phyloP scores from a whole-genome alignment of 2,329 filamentous ascomycete genomes.

The Stemphylium lycopersici region DNA sequence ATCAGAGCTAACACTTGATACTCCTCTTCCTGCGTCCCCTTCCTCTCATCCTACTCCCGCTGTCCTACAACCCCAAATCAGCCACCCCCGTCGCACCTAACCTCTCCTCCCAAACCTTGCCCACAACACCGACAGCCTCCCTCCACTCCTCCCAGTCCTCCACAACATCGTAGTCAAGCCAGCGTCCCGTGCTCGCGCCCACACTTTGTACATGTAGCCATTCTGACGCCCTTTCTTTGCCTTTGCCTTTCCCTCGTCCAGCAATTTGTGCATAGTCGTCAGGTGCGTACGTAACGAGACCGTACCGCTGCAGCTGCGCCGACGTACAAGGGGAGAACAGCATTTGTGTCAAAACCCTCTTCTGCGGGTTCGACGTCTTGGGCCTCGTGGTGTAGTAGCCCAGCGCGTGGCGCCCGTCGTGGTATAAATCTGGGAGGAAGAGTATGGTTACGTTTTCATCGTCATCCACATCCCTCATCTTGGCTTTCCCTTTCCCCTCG shows the following conservation, averaged over 20 bases:
- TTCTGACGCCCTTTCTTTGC: too few species aligned
- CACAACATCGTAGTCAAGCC: conserved; percentile 8
- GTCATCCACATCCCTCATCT: too few species aligned
- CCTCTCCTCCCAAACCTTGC: conserved; percentile 3
- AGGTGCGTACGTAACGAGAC: conserved; percentile 8
- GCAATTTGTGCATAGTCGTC: neutral
- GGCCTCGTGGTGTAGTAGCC: conserved; percentile 13
- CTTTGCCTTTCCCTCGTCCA: neutral
- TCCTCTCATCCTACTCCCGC: too few species aligned
- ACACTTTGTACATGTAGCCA: conserved; percentile 2
- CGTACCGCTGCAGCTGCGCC: conserved; percentile 5
- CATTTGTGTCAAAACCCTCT: neutral
- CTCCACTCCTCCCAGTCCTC: conserved; percentile 8
- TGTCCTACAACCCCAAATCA: neutral
- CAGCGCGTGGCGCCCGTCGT: conserved; percentile 19
- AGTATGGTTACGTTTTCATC: conserved; percentile 5
- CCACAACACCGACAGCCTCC: neutral
- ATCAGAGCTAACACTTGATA: too few species aligned
- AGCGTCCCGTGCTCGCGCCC: conserved; percentile 6
- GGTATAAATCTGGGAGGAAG: conserved; percentile 29
- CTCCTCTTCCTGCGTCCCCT: too few species aligned
- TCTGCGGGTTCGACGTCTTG: neutral
- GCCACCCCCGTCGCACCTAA: neutral
- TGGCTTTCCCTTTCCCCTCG: too few species aligned
- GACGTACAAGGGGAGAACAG: conserved; percentile 21